Evolutionary conservation across 495 filamentous ascomycete species (phyloP), one percentile per base, ranked within the genome.

Genomic region (Xylaria longipes): DNA sequence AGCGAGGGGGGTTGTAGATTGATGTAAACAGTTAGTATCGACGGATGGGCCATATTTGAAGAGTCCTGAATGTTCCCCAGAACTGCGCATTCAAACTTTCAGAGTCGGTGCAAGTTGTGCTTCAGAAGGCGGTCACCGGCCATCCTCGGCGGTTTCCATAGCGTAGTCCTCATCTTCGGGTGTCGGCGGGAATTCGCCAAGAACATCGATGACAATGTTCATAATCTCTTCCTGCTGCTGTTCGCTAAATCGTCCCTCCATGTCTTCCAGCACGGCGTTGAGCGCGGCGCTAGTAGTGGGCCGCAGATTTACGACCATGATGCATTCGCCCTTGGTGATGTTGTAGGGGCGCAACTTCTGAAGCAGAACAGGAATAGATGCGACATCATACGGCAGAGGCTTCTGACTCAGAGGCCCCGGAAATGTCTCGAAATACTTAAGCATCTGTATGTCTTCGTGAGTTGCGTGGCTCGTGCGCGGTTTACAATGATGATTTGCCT

Each of bases 251-350:
- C 84, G 84, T 45, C 79, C 78, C 65, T 80, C 80, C 79, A 85
- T 79, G 33, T 85, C 80, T 73, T 87, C 84, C 31, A 87, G 74
- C 33, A 81, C 77, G 14, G 79, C 77, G 61, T 81, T 81, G 33
- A 87, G 79, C 25, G 79, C 69, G 11, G 80, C 76, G 17, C 65
- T 76, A 9, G 67, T 77, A 15, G 77, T 72, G 1, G 84, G 84
- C 12, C 84, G 82, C 39, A 84, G 71, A 70, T 87, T 85, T 58
- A 85, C 64, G 54, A 87, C 78, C 72, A 79, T 80, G 73, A 86
- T 79, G 50, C 80, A 70, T 69, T 86, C 84, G 65, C 81, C 83
- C 73, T 85, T 85, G 69, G 77, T 80, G 67, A 86, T 79, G 25
- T 84, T 79, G 65, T 79, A 81, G 0, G 70, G 72, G 50, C 74